Evolutionary conservation across 2,329 filamentous ascomycete species (phyloP).

Genomic region (Colletotrichum sp.): DNA sequence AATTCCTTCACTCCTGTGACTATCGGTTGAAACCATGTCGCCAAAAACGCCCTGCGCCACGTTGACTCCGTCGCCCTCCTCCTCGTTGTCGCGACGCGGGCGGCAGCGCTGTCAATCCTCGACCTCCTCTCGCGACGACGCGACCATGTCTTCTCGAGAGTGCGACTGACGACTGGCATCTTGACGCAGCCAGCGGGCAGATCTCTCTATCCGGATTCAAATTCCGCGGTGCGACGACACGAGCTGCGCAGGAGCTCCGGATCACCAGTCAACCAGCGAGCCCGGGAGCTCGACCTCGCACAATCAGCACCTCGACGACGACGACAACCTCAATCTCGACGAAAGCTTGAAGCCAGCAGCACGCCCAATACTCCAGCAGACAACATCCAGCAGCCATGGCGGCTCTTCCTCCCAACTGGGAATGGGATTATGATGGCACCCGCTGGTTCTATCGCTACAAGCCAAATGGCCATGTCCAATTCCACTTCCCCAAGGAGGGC

Average conservation of each 20-base stretch:
- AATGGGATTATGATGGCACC: constrained; percentile 60
- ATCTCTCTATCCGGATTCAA: background rate
- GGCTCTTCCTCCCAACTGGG: constrained; percentile 58
- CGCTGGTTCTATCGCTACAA: constrained; percentile 65
- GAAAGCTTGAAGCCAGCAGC: background rate
- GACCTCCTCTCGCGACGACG: background rate
- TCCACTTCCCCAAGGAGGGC: constrained; percentile 60
- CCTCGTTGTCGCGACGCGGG: background rate
- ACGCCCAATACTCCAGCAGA: too few relatives aligned
- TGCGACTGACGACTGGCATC: background rate
- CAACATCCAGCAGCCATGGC: constrained; percentile 33
- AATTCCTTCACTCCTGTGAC: background rate
- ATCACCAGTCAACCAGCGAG: background rate
- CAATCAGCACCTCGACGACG: background rate
- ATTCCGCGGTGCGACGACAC: background rate
- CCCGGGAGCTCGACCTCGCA: background rate
- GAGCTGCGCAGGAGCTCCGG: background rate
- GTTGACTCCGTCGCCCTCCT: background rate
- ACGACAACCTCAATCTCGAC: background rate
- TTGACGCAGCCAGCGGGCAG: background rate
- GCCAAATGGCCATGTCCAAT: constrained; percentile 59
- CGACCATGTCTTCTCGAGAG: background rate
- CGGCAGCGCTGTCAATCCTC: background rate
- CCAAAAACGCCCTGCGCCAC: constrained; percentile 15
- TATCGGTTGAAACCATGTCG: constrained; percentile 10